Base-by-base conservation (phyloP, 305 asterid genomes). In the Rubia occidens region DNA sequence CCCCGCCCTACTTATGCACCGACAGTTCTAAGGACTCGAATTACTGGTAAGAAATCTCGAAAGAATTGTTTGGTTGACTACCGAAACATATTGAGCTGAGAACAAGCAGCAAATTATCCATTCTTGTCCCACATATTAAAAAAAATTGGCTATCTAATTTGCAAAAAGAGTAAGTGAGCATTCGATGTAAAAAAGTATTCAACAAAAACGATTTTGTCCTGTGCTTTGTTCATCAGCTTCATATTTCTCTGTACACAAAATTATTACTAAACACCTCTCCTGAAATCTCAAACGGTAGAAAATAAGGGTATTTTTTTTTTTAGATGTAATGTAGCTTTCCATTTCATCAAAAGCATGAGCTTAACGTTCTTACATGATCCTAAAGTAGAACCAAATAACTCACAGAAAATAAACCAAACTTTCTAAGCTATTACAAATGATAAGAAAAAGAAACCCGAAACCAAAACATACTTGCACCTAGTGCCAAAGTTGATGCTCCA, bases 191-290 rank as follows among this genome's bases (percentile, higher is more conserved):
- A 39, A 67, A 39, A 32, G 35, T 77, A 89, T 82, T 66, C 95
- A 95, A 75, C 97, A 94, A 72, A 89, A 89, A 0, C 97, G 96
- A 72, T 95, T 89, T 54, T 68, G 79, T 64, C 89, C 89, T 72
- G 71, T 78, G 69, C 80, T 77, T 71, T 77, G 85, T 82, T 81
- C 86, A 81, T 72, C 1, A 73, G 72, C 71, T 78, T 80, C 75
- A 47, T 7, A 72, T 76, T 74, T 80, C 58, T 85, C 92, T 85
- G 77, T 54, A 66, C 75, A 82, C 77, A 73, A n/a, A 81, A 73
- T 24, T 37, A 0, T 54, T 10, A 42, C 51, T 49, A 2, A 67
- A 10, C 44, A 54, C 35, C 21, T 8, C 17, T 35, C 47, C 15
- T 11, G 37, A 13, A 24, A 10, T 43, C 17, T 47, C 47, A 53